Conservation (phyloP, 352 stramenopile genomes). For the Albugo candida region DNA sequence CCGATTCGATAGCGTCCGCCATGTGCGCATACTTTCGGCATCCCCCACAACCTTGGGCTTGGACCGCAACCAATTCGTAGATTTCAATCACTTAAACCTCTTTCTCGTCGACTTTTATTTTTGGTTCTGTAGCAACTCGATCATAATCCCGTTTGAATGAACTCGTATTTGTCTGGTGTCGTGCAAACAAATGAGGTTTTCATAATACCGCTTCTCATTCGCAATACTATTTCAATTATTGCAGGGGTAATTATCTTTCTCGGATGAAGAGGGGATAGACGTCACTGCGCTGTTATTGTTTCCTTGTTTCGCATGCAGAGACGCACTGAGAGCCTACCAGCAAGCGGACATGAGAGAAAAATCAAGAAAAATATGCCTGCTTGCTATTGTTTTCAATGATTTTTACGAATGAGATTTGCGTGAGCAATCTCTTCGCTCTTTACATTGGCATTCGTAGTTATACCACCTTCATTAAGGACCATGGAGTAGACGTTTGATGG, state of each 20-base stretch:
- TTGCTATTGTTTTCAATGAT: slow-evolving; percentile 5
- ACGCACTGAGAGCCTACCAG: slow-evolving; percentile 33
- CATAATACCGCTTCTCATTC: slow-evolving; percentile 74
- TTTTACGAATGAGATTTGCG: too few species aligned
- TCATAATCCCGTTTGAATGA: slow-evolving; percentile 54
- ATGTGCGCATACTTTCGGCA: slow-evolving; percentile 81
- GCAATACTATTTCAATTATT: slow-evolving; percentile 45
- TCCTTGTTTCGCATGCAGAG: slow-evolving; percentile 52
- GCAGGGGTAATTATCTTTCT: too few species aligned
- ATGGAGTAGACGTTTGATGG: too few species aligned
- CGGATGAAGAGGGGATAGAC: slow-evolving; percentile 7
- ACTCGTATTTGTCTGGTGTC: slow-evolving; percentile 48
- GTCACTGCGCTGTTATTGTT: slow-evolving; percentile 9
- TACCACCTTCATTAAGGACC: too few species aligned
- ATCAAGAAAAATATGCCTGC: too few species aligned
- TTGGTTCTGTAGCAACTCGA: too few species aligned
- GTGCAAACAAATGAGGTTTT: slow-evolving; percentile 59
- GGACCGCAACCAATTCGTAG: slow-evolving; percentile 84
- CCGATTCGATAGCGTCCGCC: slow-evolving; percentile 71
- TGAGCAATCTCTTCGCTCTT: too few species aligned
- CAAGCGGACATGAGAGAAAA: not conserved
- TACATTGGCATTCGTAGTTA: too few species aligned
- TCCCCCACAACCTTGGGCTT: slow-evolving; percentile 83
- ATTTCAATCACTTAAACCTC: slow-evolving; percentile 86
- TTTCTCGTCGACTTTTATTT: too few species aligned